Base-by-base conservation (phyloP, 148 eudicot species). In the Rhododendron molle region DNA sequence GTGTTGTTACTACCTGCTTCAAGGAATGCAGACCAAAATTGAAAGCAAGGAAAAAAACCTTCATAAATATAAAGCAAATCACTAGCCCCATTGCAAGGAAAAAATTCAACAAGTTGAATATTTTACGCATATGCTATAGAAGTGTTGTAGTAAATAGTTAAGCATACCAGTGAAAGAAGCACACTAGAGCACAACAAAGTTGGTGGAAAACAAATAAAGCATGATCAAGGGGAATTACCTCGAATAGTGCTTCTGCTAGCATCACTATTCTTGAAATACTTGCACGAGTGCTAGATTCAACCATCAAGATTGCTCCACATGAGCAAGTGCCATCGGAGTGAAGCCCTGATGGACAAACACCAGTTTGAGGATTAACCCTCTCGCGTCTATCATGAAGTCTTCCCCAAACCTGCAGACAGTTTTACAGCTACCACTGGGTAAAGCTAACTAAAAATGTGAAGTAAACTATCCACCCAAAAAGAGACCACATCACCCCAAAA, bases 161-260 rank as follows among this genome's bases (percentile, higher is more conserved):
- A 46, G 16, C 56, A 21, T 46, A n/a, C 14, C 26, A 16, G n/a
- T 34, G 38, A 43, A 49, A 40, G 40, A 43, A 69, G 76, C 36
- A 28, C 62, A 81, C 7, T 65, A 43, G n/a, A 43, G 44, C 38
- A 65, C 62, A 11, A 62, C 38, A 83, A 1, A 28, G 3, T 26
- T 28, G 28, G 46, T 38, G 9, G 71, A 26, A 38, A 23, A 52
- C 13, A 56, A 40, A 38, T n/a, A 77, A 40, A 54, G 56, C 14
- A 38, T 84, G 71, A 76, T 26, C 52, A 7, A 62, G 82, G 44
- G 76, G 58, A 69, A 85, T 72, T 91, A 91, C 93, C 93, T 91
- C 91, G 86, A 90, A 91, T 36, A 91, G 72, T 46, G 93, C 90
- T 86, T 91, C 91, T 46, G 93, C 93, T 69, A 91, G 87, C 91